Percentiles rank a stretch among this genome's conserved stretches.
Evolutionary conservation across 371 early-diverging fungal genomes (phyloP).

Genomic region (Mucor mucedo): DNA sequence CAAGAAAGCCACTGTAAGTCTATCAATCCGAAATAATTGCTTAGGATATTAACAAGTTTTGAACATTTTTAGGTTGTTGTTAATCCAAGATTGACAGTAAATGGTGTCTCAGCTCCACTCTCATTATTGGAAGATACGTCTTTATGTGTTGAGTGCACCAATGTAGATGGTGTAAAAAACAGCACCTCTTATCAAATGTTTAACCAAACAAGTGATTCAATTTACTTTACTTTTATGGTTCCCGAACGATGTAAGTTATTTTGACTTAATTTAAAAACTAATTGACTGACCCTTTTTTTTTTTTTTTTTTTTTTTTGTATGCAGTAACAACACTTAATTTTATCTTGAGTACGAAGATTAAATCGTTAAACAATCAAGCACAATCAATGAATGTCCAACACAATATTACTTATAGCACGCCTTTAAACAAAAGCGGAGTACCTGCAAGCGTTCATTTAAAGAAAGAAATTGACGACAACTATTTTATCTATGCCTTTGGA

Average conservation of each 20-base stretch:
- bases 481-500: constrained; percentile 46
- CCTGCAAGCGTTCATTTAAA: constrained; percentile 14
- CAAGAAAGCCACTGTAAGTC: constrained; percentile 40
- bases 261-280: background rate
- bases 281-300: background rate
- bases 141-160: constrained; percentile 34
- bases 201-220: constrained; percentile 13
- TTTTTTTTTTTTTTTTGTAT: background rate
- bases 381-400: background rate
- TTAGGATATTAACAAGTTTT: background rate
- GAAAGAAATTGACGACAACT: constrained; percentile 25
- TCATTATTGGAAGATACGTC: constrained; percentile 46
- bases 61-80: constrained; percentile 32
- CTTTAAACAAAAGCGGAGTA: background rate
- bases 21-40: background rate
- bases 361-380: constrained; percentile 8
- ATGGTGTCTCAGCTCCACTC: constrained; percentile 32
- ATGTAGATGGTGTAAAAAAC: constrained; percentile 32
- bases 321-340: constrained; percentile 31
- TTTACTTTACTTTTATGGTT: constrained; percentile 36
- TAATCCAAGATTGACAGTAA: constrained; percentile 39
- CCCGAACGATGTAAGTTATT: constrained; percentile 38
- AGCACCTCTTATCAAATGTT: constrained; percentile 32
- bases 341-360: constrained; percentile 42
- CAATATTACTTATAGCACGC: background rate